A percentile compares a stretch with the other conserved stretches of the same genome.
Evolutionary conservation across 768 basidiomycete genomes (phyloP).

Genomic region (Tulasnella calospora): DNA sequence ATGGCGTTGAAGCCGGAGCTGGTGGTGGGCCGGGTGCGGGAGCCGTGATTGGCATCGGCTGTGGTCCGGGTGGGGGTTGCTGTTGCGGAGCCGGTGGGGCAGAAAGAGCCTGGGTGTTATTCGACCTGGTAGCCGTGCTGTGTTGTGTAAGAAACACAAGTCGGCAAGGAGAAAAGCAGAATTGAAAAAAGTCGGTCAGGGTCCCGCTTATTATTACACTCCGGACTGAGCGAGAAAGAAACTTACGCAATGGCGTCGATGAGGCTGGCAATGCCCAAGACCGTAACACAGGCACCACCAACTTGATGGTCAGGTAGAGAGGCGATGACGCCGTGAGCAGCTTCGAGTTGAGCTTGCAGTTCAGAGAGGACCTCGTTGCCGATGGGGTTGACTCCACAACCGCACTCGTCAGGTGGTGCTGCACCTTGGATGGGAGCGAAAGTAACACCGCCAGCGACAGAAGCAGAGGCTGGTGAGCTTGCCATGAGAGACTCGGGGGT

Average conservation of each 20-base stretch:
- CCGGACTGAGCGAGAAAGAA: not conserved
- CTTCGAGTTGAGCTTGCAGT: slow-evolving; percentile 13
- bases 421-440: slow-evolving; percentile 6
- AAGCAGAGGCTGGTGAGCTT: slow-evolving; percentile 14
- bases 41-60: not conserved
- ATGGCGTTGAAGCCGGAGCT: slow-evolving; percentile 5
- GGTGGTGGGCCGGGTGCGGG: slow-evolving; percentile 1
- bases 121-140: slow-evolving; percentile 10
- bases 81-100: slow-evolving; percentile 13
- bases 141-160: slow-evolving; percentile 3
- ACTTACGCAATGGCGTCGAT: slow-evolving; percentile 21
- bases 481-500: slow-evolving; percentile 20
- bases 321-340: slow-evolving; percentile 13
- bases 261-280: slow-evolving; percentile 2
- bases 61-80: slow-evolving; percentile 18
- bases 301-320: slow-evolving; percentile 23
- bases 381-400: slow-evolving; percentile 26
- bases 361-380: slow-evolving; percentile 25
- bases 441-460: slow-evolving; percentile 4
- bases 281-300: slow-evolving; percentile 7
- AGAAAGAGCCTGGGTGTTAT: slow-evolving; percentile 8
- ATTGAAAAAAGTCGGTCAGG: slow-evolving; percentile 14
- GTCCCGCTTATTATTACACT: slow-evolving; percentile 8
- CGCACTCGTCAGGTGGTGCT: slow-evolving; percentile 18
- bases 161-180: not conserved